phyloP scores from a whole-genome alignment of 2,329 filamentous ascomycete species.

The Pezicula radicicola region DNA sequence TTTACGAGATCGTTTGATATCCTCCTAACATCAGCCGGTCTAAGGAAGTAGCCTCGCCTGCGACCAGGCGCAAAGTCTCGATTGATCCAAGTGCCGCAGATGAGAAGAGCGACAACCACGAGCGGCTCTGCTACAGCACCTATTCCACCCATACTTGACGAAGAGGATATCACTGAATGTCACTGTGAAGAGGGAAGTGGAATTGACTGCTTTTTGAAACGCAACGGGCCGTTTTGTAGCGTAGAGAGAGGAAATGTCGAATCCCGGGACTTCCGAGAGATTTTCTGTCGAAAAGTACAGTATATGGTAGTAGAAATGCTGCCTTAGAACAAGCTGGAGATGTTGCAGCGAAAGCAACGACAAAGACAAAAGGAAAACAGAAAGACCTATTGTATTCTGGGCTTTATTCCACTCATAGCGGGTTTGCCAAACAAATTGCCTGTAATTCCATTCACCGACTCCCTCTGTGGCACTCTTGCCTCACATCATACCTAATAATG shows the following conservation, averaged over 20 bases:
- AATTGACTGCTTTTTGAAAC: not conserved
- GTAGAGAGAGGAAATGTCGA: not conserved
- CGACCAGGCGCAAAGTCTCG: slow-evolving; percentile 36
- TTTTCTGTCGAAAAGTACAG: too few relatives aligned
- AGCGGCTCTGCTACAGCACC: slow-evolving; percentile 60
- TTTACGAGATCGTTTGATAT: slow-evolving; percentile 4
- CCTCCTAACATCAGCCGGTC: slow-evolving; percentile 5
- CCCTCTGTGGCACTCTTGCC: too few relatives aligned
- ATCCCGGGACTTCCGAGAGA: not conserved
- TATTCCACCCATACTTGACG: slow-evolving; percentile 32
- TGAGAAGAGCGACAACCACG: slow-evolving; percentile 55
- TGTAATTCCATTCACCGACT: too few relatives aligned
- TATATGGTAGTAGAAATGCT: too few relatives aligned
- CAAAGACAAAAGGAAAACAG: too few relatives aligned
- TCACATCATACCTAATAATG: too few relatives aligned
- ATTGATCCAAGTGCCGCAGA: slow-evolving; percentile 62
- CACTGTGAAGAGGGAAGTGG: not conserved
- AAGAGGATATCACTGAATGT: not conserved
- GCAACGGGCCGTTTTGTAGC: not conserved
- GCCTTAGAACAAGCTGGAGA: too few relatives aligned
- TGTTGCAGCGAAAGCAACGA: too few relatives aligned
- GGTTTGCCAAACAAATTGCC: too few relatives aligned
- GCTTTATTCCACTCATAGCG: too few relatives aligned
- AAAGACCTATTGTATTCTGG: too few relatives aligned
- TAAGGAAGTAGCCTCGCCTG: slow-evolving; percentile 9